Evolutionary conservation across 345 rosid genomes (phyloP), one percentile per base, ranked within the genome.

Genomic region (Viola odorata): DNA sequence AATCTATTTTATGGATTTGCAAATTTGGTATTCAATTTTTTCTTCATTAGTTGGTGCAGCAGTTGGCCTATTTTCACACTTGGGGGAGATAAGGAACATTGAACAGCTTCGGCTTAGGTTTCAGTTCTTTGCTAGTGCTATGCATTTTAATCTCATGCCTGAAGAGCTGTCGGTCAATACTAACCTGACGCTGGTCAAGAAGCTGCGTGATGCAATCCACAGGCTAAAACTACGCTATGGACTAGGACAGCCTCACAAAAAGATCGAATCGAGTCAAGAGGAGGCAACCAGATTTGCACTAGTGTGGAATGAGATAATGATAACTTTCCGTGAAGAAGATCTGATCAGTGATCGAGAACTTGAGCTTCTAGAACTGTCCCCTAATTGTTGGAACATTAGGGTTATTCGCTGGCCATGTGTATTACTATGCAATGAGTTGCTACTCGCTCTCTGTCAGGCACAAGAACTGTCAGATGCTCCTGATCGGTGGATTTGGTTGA

Each of bases 331-430:
- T 77, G 98, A 91, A 73, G 98, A 91, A 77, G 98, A 89, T 74
- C 82, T 84, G 12, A 75, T 91, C 58, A 81, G 82, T 67, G 91
- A 91, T 73, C 45, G 56, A 63, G 98, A 91, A 62, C 58, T 75
- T 56, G 98, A 91, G 80, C 88, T 91, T 58, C 61, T 91, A 68
- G 95, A 85, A 67, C 74, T 91, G 73, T 86, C 92, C 0, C 89
- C 91, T 70, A 86, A 86, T 76, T 82, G 70, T 69, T 91, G 98
- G 98, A 55, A 77, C 69, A 84, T 91, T 16, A 79, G 86, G 70
- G 96, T 89, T 48, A 77, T 91, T 66, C 88, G 96, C 38, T 91
- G 96, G 98, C 98, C 98, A 0, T 86, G 96, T 76, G 49, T 78
- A 69, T 84, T 89, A 61, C 88, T 91, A 9, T 82, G 95, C 78